Conservation (phyloP, 768 basidiomycete species). For the Dentipellis sp. region DNA sequence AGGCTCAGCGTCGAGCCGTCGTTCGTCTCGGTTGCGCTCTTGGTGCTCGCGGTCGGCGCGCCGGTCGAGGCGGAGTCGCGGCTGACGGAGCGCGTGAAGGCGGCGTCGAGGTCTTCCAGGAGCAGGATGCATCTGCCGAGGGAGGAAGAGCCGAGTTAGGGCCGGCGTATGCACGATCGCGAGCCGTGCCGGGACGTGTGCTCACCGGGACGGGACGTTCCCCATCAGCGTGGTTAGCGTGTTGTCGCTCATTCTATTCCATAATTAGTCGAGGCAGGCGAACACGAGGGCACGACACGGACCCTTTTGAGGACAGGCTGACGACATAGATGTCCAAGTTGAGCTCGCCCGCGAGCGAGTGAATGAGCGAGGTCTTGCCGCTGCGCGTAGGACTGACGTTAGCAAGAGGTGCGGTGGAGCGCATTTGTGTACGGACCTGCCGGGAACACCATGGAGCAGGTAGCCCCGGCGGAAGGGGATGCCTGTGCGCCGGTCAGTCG, state of each 20-base stretch:
- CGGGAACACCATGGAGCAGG: constrained; percentile 76
- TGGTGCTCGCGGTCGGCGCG: constrained; percentile 34
- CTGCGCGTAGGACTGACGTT: constrained; percentile 27
- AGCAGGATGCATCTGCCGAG: constrained; percentile 73
- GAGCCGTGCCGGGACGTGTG: constrained; percentile 8
- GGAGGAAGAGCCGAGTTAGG: constrained; percentile 10
- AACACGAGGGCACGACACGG: constrained; percentile 18
- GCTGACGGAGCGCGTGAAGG: constrained; percentile 80
- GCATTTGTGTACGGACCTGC: constrained; percentile 41
- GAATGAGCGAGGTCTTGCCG: constrained; percentile 81
- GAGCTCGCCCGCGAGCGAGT: constrained; percentile 78
- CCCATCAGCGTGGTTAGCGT: constrained; percentile 83
- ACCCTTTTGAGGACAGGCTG: constrained; percentile 83
- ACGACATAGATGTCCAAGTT: constrained; percentile 89
- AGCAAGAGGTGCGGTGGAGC: constrained; percentile 1
- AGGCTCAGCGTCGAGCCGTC: constrained; percentile 80
- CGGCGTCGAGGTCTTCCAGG: constrained; percentile 89
- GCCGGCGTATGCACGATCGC: constrained; percentile 10
- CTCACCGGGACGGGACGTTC: constrained; percentile 72
- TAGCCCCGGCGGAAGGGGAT: constrained; percentile 87
- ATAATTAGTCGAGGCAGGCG: constrained; percentile 8
- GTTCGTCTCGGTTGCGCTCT: constrained; percentile 31
- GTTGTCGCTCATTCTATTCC: constrained; percentile 78
- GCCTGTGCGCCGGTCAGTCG: constrained; percentile 31
- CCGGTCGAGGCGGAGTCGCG: constrained; percentile 79